Base-by-base conservation (phyloP, 2,329 filamentous ascomycete genomes). In the Xylariaceae sp. region DNA sequence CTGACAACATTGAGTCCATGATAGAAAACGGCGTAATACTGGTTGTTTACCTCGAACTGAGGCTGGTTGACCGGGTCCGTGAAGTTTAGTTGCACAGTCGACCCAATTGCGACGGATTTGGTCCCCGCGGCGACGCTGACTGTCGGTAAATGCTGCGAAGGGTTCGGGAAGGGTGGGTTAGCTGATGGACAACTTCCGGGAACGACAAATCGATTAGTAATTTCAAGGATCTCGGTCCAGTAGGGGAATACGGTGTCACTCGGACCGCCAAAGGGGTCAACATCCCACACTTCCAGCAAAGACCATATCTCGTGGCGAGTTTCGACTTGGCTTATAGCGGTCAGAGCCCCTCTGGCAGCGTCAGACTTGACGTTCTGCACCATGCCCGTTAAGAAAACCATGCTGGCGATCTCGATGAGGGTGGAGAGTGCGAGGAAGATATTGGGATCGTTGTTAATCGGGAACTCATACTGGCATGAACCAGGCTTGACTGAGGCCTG, bases 21-120 rank as follows among this genome's bases (percentile, higher is more conserved):
- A 66, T 75, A 77, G 65, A 74, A 77, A 23, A 77, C 75, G 11
- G 73, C 73, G 57, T 74, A 75, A 55, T 77, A 77, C 31, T 72
- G 64, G 46, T 53, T 67, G 28, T 56, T 39, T 3, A 58, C 16
- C 1, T 60, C 66, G 37, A 72, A 69, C 11, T 51, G 36, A 16
- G 68, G 71, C 40, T 63, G 62, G 31, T 73, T 73, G 8, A 55
- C 60, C 17, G 66, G 63, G 47, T 68, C 68, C 2, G 62, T 62
- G 61, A 73, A 76, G 33, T 65, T 67, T 34, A 74, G 70, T 1
- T 62, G 61, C 29, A 76, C 63, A 8, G 62, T 63, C 0, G 70
- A 68, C 1, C 74, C 73, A 1, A 72, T 69, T 16, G 67, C 61
- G 14, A 73, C 60, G 19, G 64, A 65, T 4, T 53, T 67, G 36